Percentiles rank a stretch among this genome's conserved stretches.
phyloP scores from a whole-genome alignment of 2,329 filamentous ascomycete genomes.

The Beauveria pseudobassiana region DNA sequence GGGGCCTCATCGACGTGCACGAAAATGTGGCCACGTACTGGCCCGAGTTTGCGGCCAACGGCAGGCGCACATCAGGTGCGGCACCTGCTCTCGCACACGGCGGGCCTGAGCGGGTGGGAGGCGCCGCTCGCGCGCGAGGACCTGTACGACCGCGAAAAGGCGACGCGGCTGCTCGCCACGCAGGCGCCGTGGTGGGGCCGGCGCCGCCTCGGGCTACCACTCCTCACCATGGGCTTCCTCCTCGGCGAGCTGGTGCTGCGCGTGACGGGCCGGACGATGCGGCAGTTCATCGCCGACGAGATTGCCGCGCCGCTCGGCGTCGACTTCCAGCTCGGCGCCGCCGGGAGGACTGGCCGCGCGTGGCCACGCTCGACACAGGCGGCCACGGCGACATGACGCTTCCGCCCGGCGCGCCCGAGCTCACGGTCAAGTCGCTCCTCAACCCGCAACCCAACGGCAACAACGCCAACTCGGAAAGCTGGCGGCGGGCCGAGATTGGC shows the following conservation, averaged over 20 bases:
- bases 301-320: constrained; percentile 34
- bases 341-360: constrained; percentile 31
- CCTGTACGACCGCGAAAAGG: constrained; percentile 23
- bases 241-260: constrained; percentile 36
- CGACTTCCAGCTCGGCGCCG: constrained; percentile 38
- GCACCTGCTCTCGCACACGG: constrained; percentile 33
- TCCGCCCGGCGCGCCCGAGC: constrained; percentile 17
- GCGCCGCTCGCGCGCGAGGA: constrained; percentile 23
- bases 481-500: constrained; percentile 33
- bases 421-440: constrained; percentile 24
- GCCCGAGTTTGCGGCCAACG: constrained; percentile 37
- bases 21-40: constrained; percentile 34
- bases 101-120: constrained; percentile 28
- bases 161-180: constrained; percentile 27
- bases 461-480: constrained; percentile 21
- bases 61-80: constrained; percentile 30
- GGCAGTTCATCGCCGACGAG: constrained; percentile 29
- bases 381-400: constrained; percentile 14
- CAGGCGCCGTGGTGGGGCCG: constrained; percentile 38
- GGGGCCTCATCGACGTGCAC: constrained; percentile 28
- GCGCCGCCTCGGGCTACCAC: constrained; percentile 36
- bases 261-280: constrained; percentile 31
- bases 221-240: constrained; percentile 31
- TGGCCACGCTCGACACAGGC: constrained; percentile 27
- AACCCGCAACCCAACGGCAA: constrained; percentile 17